These are phyloP conservation scores for Debaryomyces hansenii DNA, from an alignment of 805 yeast species.

Conservation along the genomic window DNA sequence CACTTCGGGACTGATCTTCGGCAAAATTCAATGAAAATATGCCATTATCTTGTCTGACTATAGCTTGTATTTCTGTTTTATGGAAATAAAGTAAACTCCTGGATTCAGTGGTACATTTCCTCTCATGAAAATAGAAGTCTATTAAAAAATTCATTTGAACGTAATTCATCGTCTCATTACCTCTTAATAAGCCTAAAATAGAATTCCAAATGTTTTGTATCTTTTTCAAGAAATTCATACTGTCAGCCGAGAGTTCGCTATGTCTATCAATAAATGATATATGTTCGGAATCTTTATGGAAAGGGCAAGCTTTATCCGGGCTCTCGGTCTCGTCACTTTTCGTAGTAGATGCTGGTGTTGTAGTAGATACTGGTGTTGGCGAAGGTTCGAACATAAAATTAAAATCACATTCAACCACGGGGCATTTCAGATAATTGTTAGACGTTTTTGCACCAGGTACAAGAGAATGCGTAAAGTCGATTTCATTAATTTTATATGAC, in stretches of 20 bases:
- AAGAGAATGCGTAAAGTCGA: constrained; percentile 23
- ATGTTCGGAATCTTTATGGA: not conserved
- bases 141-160: constrained; percentile 28
- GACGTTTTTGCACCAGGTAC: constrained; percentile 1
- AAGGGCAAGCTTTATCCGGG: not conserved
- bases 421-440: constrained; percentile 23
- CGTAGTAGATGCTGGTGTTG: too few species aligned
- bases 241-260: constrained; percentile 3
- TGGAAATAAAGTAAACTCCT: constrained; percentile 24
- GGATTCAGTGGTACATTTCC: constrained; percentile 18
- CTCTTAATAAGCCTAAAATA: constrained; percentile 16
- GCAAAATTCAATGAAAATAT: constrained; percentile 5
- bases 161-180: constrained; percentile 18
- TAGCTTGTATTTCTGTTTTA: constrained; percentile 21
- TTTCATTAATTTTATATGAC: constrained; percentile 18
- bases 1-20: constrained; percentile 5
- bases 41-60: constrained; percentile 15
- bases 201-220: constrained; percentile 30
- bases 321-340: not conserved
- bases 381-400: constrained; percentile 32
- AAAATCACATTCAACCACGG: constrained; percentile 42
- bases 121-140: constrained; percentile 25
- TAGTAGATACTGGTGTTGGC: constrained; percentile 1
- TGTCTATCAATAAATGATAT: not conserved
- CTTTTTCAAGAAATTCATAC: constrained; percentile 11